Evolutionary conservation across 169 alveolate species (phyloP), one percentile per base, ranked within the genome.

Genomic region (Eimeria praecox): DNA sequence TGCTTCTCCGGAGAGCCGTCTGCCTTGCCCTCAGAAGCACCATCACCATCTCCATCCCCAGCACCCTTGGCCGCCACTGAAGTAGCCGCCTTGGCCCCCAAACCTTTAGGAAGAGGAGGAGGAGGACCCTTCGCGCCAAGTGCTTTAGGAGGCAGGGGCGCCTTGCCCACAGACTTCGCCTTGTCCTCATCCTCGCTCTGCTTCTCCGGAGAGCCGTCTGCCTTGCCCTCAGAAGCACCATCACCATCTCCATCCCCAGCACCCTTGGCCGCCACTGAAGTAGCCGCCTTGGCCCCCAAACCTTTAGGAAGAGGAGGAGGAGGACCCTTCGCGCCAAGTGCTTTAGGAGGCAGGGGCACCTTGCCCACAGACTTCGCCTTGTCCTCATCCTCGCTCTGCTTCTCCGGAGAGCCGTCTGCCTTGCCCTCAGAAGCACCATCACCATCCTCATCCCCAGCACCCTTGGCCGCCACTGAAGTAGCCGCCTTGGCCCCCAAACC

Each of bases 221-320:
- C 90, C 90, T 46, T 46, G 9, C 1, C 90, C 46, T 20, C 90
- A 42, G 20, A 54, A 14, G 6, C 90, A 4, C 44, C 90, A 3
- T 2, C 42, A n/a, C 27, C 64, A 35, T 24, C 71, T 5, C 22
- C 90, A 10, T 4, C 71, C 27, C 3, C 71, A 80, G 44, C 71
- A 42, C n/a, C 90, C 44, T 80, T 80, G 18, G 90, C 90, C 64
- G 33, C 46, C 38, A 78, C 89, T 40, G 89, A 30, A 78, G 89
- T 40, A 64, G 18, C 33, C 6, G 40, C 75, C 75, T 64, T 64
- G 6, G 35, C 33, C 46, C 78, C 78, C 6, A 69, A 3, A 8
- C 27, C 38, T 27, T 69, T 69, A 27, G 44, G 86, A 38, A 40
- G 35, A 38, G 56, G 56, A n/a, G n/a, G n/a, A 27, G 86, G 9